phyloP scores from a whole-genome alignment of 2,329 filamentous ascomycete genomes.

The Cladorrhinum sp. region DNA sequence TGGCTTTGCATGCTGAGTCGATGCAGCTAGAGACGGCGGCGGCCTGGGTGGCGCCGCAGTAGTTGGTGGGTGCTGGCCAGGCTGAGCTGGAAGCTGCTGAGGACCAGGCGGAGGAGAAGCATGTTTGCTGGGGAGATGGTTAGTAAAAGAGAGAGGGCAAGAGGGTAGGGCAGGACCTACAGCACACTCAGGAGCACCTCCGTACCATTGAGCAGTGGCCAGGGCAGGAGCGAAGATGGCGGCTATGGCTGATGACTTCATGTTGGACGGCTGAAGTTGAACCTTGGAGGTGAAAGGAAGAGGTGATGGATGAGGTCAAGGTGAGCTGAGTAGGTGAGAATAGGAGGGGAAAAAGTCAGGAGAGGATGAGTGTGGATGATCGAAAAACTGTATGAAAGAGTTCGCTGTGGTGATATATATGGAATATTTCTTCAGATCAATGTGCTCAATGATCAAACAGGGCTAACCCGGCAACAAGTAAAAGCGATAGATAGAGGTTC shows the following conservation, averaged over 20 bases:
- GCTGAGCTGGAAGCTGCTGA: conserved; percentile 21
- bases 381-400: neutral
- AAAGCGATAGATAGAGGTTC: neutral
- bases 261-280: conserved; percentile 18
- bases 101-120: conserved; percentile 39
- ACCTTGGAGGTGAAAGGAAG: neutral
- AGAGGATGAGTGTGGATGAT: neutral
- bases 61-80: conserved; percentile 33
- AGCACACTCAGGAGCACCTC: conserved; percentile 42
- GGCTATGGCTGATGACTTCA: conserved; percentile 33
- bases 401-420: neutral
- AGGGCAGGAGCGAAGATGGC: conserved; percentile 30
- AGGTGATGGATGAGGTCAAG: neutral
- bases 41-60: conserved; percentile 30
- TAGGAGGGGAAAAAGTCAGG: neutral
- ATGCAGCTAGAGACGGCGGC: conserved; percentile 30
- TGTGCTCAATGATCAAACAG: neutral
- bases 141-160: conserved; percentile 5
- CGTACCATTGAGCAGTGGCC: conserved; percentile 40
- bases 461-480: neutral
- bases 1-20: conserved; percentile 31
- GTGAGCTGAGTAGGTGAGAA: neutral
- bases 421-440: neutral
- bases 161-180: conserved; percentile 31
- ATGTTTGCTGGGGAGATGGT: conserved; percentile 37